Conservation (phyloP, 257 asterid species). For the Rubia yunnanensis region DNA sequence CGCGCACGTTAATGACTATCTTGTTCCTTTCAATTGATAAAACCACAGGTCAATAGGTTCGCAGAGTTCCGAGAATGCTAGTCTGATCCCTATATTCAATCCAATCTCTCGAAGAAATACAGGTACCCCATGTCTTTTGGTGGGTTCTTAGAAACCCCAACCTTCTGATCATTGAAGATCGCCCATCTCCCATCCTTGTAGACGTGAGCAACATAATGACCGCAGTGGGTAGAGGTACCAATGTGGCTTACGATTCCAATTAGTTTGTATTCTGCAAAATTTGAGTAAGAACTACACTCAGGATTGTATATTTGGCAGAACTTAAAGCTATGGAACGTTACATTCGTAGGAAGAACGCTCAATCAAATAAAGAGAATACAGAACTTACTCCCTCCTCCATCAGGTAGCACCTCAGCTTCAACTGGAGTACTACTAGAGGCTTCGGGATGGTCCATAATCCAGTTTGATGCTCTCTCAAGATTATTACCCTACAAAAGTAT, state of each 20-base stretch:
- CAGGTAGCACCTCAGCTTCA: constrained; percentile 55
- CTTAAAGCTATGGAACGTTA: neutral
- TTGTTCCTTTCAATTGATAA: neutral
- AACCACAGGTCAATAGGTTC: neutral
- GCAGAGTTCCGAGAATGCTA: neutral
- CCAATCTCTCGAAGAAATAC: constrained; percentile 82
- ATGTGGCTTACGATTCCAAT: constrained; percentile 90
- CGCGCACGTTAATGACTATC: too few species aligned
- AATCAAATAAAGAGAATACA: neutral
- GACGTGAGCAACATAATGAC: constrained; percentile 94
- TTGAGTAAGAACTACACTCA: neutral
- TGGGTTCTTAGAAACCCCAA: constrained; percentile 72
- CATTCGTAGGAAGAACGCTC: too few species aligned
- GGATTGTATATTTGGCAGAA: neutral
- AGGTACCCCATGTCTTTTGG: constrained; percentile 92
- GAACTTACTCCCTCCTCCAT: constrained; percentile 91
- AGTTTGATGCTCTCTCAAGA: constrained; percentile 86
- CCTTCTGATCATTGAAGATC: constrained; percentile 90
- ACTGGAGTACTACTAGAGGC: constrained; percentile 45
- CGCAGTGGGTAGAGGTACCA: constrained; percentile 94
- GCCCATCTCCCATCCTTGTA: constrained; percentile 81
- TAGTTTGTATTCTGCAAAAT: constrained; percentile 55
- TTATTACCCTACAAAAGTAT: constrained; percentile 62
- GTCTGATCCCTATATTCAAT: constrained; percentile 1
- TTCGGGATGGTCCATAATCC: constrained; percentile 69